A percentile compares a stretch with the other conserved stretches of the same genome.
Evolutionary conservation across 2,329 filamentous ascomycete species (phyloP).

Genomic region (Domatiomyces catenatus): DNA sequence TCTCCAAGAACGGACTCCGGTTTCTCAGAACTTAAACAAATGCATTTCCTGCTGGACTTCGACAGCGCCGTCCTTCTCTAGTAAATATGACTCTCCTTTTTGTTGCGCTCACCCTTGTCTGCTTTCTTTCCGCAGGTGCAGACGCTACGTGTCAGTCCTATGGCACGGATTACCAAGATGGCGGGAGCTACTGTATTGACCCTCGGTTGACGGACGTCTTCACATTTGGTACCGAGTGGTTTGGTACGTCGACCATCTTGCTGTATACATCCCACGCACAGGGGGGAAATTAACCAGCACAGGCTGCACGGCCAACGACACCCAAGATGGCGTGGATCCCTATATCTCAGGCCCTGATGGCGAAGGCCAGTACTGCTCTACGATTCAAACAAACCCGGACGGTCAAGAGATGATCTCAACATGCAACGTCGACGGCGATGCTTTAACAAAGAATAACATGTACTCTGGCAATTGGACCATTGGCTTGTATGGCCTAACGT

Average conservation of each 20-base stretch:
- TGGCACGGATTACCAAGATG: constrained; percentile 13
- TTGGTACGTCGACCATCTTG: constrained; percentile 3
- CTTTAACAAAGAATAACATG: constrained; percentile 12
- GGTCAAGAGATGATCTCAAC: constrained; percentile 10
- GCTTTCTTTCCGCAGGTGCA: constrained; percentile 3
- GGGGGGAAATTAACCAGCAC: constrained; percentile 2
- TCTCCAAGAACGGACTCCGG: constrained; percentile 3
- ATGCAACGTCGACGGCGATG: constrained; percentile 14
- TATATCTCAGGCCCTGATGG: constrained; percentile 13
- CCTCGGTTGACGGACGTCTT: constrained; percentile 13
- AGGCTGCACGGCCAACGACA: constrained; percentile 11
- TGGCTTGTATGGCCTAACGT: constrained; percentile 14
- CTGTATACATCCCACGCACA: background rate
- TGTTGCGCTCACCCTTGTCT: constrained; percentile 1
- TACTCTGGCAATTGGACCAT: constrained; percentile 13
- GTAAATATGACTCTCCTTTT: constrained; percentile 6
- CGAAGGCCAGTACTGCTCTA: constrained; percentile 15
- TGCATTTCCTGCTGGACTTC: background rate
- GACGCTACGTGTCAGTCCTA: constrained; percentile 11
- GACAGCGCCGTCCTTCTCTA: background rate
- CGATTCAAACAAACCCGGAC: constrained; percentile 11
- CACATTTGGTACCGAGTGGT: constrained; percentile 12
- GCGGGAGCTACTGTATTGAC: constrained; percentile 15
- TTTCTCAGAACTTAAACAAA: background rate
- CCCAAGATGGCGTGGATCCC: constrained; percentile 11